A percentile compares a stretch with the other conserved stretches of the same genome.
Conservation (phyloP, 75 land plant species). For the Isoetes taiwanensis region DNA sequence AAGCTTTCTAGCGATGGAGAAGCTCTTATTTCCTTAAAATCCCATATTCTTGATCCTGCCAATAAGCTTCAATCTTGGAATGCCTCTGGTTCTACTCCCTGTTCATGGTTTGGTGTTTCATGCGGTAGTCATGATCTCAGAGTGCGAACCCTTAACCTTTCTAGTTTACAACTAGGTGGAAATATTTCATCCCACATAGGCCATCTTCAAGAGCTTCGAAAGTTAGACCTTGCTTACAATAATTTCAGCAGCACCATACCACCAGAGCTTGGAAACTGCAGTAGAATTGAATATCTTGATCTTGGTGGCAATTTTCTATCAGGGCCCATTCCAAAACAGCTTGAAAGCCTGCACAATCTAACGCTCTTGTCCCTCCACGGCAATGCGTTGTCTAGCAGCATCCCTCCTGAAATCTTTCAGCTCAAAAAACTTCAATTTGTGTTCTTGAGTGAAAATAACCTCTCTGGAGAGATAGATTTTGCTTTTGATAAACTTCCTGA, state of each 20-base stretch:
- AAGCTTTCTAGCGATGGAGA: no score
- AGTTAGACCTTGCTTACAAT: constrained; percentile 33
- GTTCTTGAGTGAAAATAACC: constrained; percentile 42
- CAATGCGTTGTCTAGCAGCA: background rate
- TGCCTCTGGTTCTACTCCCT: no score
- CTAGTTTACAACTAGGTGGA: constrained; percentile 25
- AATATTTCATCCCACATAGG: constrained; percentile 44
- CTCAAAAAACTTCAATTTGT: constrained; percentile 34
- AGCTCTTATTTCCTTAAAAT: no score
- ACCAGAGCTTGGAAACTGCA: constrained; percentile 36
- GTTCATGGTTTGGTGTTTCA: no score
- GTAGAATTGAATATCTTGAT: constrained; percentile 23
- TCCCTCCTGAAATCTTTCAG: constrained; percentile 1
- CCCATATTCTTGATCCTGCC: no score
- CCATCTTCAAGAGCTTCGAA: constrained; percentile 19
- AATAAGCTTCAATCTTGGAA: no score
- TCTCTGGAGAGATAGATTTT: constrained; percentile 46
- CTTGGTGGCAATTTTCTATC: constrained; percentile 31
- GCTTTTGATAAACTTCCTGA: no score
- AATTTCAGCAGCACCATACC: constrained; percentile 51
- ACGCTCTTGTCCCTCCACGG: background rate
- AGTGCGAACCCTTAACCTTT: background rate
- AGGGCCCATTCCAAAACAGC: constrained; percentile 32
- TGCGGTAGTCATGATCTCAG: no score
- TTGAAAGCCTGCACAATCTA: background rate